Evolutionary conservation across 768 basidiomycete genomes (phyloP).

Genomic region (Tulasnella sp.): DNA sequence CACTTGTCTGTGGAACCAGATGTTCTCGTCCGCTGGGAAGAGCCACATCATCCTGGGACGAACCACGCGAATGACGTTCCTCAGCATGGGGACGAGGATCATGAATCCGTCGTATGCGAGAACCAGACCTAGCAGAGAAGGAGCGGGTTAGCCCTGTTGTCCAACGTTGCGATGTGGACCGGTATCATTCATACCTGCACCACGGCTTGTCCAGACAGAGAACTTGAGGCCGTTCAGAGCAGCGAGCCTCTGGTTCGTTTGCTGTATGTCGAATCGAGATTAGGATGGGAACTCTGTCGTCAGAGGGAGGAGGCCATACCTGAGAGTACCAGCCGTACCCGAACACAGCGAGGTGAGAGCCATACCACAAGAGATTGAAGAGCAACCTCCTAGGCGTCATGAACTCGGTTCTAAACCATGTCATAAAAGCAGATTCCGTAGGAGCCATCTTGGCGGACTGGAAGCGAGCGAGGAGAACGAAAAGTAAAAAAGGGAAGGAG

Average conservation of each 20-base stretch:
- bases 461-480: not conserved
- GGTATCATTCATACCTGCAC: slow-evolving; percentile 52
- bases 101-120: slow-evolving; percentile 83
- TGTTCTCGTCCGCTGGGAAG: slow-evolving; percentile 90
- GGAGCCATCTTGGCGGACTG: slow-evolving; percentile 45
- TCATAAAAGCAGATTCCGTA: slow-evolving; percentile 36
- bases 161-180: not conserved
- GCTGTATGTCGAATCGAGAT: slow-evolving; percentile 39
- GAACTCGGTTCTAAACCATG: slow-evolving; percentile 70
- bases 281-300: not conserved
- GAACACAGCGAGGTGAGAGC: slow-evolving; percentile 68
- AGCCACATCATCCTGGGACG: slow-evolving; percentile 77
- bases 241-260: slow-evolving; percentile 56
- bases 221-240: slow-evolving; percentile 74
- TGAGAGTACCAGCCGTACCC: slow-evolving; percentile 86
- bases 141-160: not conserved
- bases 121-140: slow-evolving; percentile 50
- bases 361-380: slow-evolving; percentile 58
- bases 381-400: slow-evolving; percentile 55
- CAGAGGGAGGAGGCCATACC: slow-evolving; percentile 40
- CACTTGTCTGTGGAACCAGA: slow-evolving; percentile 94
- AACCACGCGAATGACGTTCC: slow-evolving; percentile 79
- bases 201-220: slow-evolving; percentile 88
- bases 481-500: slow-evolving; percentile 18
- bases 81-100: slow-evolving; percentile 84